Evolutionary conservation across 2,329 filamentous ascomycete genomes (phyloP).

Genomic region (Exophiala sp.): DNA sequence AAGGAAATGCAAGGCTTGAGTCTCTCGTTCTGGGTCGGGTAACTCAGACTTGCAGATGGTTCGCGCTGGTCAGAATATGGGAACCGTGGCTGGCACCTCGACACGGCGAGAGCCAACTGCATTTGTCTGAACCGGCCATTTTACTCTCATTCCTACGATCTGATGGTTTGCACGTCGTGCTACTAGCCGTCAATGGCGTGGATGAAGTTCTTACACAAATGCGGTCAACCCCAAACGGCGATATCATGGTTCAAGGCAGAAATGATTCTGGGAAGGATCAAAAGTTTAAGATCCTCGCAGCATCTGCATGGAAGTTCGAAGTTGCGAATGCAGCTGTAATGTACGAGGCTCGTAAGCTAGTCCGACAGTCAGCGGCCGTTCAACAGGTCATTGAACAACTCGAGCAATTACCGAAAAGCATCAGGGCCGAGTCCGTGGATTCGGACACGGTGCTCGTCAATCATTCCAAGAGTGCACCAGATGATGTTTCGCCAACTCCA

Average conservation of each 20-base stretch:
- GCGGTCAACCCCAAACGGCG: slow-evolving; percentile 57
- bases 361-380: slow-evolving; percentile 37
- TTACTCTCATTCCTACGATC: slow-evolving; percentile 69
- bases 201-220: slow-evolving; percentile 66
- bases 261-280: slow-evolving; percentile 60
- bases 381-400: slow-evolving; percentile 18
- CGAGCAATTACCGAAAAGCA: slow-evolving; percentile 22
- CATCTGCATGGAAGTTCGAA: slow-evolving; percentile 67
- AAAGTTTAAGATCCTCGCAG: slow-evolving; percentile 59
- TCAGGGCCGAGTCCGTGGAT: slow-evolving; percentile 23
- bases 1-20: slow-evolving; percentile 47
- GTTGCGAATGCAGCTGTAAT: slow-evolving; percentile 71
- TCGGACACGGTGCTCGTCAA: slow-evolving; percentile 32
- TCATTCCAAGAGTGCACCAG: slow-evolving; percentile 40
- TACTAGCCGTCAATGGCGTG: slow-evolving; percentile 71
- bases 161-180: slow-evolving; percentile 66
- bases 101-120: slow-evolving; percentile 64
- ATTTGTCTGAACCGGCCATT: slow-evolving; percentile 69
- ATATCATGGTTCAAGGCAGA: slow-evolving; percentile 61
- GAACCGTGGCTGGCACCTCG: slow-evolving; percentile 77
- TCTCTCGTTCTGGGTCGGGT: slow-evolving; percentile 38
- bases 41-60: slow-evolving; percentile 65
- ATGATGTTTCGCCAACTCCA: slow-evolving; percentile 29
- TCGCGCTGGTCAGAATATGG: slow-evolving; percentile 73
- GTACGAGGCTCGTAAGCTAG: slow-evolving; percentile 73